phyloP scores from a whole-genome alignment of 106 monocot species.

The Platanthera guangdongensis region DNA sequence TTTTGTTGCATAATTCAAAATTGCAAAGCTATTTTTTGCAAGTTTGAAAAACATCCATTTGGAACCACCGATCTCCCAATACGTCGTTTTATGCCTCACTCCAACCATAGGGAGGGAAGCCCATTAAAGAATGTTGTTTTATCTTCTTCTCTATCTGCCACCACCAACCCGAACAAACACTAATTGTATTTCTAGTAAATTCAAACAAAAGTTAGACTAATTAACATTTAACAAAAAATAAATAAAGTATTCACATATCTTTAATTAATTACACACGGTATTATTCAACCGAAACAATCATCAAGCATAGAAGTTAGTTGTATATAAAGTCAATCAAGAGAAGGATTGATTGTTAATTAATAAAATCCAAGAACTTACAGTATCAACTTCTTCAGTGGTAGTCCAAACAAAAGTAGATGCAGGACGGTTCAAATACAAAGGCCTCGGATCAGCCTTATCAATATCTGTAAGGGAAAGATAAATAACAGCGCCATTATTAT shows the following conservation, averaged over 20 bases:
- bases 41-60: too few relatives aligned
- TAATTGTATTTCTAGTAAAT: background rate
- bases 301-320: background rate
- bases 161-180: too few relatives aligned
- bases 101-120: too few relatives aligned
- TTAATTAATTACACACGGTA: background rate
- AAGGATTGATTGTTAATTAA: slow-evolving; percentile 2
- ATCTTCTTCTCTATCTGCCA: too few relatives aligned
- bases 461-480: slow-evolving; percentile 39
- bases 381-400: slow-evolving; percentile 63
- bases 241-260: background rate
- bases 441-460: slow-evolving; percentile 36
- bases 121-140: too few relatives aligned
- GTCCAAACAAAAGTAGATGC: slow-evolving; percentile 75
- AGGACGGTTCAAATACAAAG: slow-evolving; percentile 60
- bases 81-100: too few relatives aligned
- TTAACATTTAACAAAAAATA: background rate
- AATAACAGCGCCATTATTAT: background rate
- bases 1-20: too few relatives aligned
- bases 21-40: too few relatives aligned
- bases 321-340: background rate
- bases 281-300: background rate
- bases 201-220: background rate
- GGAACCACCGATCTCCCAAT: too few relatives aligned
- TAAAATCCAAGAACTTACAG: slow-evolving; percentile 29